phyloP scores from a whole-genome alignment of 805 yeast species.

The Starmera pachycereana region DNA sequence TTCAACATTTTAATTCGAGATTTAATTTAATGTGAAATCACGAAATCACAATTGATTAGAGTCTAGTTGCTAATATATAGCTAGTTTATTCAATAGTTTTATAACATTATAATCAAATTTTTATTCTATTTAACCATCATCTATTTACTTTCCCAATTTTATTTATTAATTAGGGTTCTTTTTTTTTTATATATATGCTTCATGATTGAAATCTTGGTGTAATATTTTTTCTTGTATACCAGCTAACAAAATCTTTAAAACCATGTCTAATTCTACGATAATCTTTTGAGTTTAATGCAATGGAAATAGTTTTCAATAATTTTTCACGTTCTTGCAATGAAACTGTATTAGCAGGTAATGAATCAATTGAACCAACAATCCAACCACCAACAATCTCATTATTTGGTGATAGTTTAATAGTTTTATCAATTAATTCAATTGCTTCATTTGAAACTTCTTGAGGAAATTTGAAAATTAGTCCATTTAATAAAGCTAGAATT shows the following conservation, averaged over 20 bases:
- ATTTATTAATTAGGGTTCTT: too few relatives aligned
- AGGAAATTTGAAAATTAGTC: conserved; percentile 64
- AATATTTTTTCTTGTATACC: conserved; percentile 76
- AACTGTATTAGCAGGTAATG: conserved; percentile 54
- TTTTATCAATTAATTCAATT: conserved; percentile 59
- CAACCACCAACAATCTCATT: conserved; percentile 36
- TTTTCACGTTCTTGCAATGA: conserved; percentile 59
- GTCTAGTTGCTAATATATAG: too few relatives aligned
- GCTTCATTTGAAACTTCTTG: conserved; percentile 63
- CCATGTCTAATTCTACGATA: conserved; percentile 63
- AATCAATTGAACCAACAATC: conserved; percentile 44
- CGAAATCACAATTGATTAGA: too few relatives aligned
- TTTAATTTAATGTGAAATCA: too few relatives aligned
- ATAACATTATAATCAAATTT: too few relatives aligned
- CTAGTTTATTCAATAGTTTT: too few relatives aligned
- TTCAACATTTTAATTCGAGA: too few relatives aligned
- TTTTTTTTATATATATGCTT: too few relatives aligned
- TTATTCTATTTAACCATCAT: too few relatives aligned
- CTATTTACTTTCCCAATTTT: too few relatives aligned
- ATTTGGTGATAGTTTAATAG: conserved; percentile 39
- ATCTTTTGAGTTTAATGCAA: conserved; percentile 58
- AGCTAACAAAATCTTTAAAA: conserved; percentile 65
- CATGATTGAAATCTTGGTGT: conserved; percentile 27
- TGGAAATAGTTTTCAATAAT: conserved; percentile 43
- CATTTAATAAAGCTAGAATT: conserved; percentile 43